Percentiles rank a stretch among this genome's conserved stretches.
These are phyloP conservation scores for Penicillium sp. DNA, from an alignment of 2,329 filamentous ascomycete genomes.

Conservation along the genomic window DNA sequence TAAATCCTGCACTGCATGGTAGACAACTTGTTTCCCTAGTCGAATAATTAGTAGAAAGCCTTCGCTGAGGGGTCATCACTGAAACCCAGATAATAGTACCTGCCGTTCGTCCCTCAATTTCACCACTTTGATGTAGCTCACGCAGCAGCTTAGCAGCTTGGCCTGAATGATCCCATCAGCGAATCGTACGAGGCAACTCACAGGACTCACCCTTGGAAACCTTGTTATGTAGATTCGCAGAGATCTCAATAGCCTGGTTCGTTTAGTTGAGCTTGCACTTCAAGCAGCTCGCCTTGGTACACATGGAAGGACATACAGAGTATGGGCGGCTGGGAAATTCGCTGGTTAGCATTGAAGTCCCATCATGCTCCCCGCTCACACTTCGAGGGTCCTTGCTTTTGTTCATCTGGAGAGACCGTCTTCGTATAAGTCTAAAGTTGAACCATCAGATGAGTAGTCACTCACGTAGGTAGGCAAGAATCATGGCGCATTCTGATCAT, in stretches of 20 bases:
- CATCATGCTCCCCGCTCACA: neutral
- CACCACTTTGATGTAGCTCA: slow-evolving; percentile 55
- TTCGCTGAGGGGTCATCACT: no score
- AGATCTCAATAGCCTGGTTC: slow-evolving; percentile 51
- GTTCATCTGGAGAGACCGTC: slow-evolving; percentile 37
- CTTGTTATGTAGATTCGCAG: slow-evolving; percentile 56
- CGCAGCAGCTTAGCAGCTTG: slow-evolving; percentile 57
- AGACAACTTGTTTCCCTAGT: slow-evolving; percentile 58
- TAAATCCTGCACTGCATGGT: slow-evolving; percentile 52
- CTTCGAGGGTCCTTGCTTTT: slow-evolving; percentile 40
- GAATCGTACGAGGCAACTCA: neutral
- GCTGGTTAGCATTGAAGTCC: neutral
- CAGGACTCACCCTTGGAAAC: slow-evolving; percentile 48
- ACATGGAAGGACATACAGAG: slow-evolving; percentile 41
- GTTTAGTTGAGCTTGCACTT: neutral
- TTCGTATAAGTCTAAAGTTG: no score
- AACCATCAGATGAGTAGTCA: slow-evolving; percentile 3
- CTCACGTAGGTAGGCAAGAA: slow-evolving; percentile 49
- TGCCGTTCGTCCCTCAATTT: slow-evolving; percentile 53
- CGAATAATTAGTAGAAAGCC: no score
- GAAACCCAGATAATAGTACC: slow-evolving; percentile 41
- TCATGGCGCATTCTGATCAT: slow-evolving; percentile 34
- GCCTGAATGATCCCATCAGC: slow-evolving; percentile 27
- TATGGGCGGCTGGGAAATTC: slow-evolving; percentile 45
- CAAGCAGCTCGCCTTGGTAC: no score